These are phyloP conservation scores for Meira miltonrushii DNA, from an alignment of 1,284 basidiomycete species.

Conservation along the genomic window DNA sequence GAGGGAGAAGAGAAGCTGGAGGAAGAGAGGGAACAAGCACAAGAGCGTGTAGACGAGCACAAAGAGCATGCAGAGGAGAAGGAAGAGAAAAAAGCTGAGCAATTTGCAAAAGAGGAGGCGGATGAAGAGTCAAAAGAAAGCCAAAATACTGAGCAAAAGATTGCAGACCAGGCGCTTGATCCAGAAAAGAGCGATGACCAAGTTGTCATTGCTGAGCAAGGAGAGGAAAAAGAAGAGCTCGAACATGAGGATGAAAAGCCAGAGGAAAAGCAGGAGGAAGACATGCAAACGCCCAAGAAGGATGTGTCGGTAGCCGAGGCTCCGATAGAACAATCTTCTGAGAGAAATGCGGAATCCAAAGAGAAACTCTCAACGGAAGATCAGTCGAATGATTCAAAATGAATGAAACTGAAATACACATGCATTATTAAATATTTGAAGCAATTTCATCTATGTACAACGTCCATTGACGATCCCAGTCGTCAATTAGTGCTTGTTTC, in stretches of 20 bases:
- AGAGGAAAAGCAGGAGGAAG: neutral
- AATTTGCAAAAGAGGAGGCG: neutral
- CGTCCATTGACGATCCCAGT: slow-evolving; percentile 32
- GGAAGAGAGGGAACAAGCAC: slow-evolving; percentile 31
- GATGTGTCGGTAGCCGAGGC: neutral
- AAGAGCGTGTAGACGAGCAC: slow-evolving; percentile 2
- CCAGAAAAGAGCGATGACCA: slow-evolving; percentile 14
- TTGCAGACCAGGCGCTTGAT: slow-evolving; percentile 4
- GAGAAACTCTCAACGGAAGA: neutral
- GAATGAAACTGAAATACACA: neutral
- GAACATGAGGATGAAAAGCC: neutral
- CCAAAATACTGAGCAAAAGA: neutral
- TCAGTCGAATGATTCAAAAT: too few species aligned
- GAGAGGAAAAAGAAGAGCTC: neutral
- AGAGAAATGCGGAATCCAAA: neutral
- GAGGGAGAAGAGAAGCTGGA: slow-evolving; percentile 68
- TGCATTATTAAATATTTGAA: neutral
- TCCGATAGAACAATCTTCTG: neutral
- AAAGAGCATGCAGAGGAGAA: slow-evolving; percentile 2
- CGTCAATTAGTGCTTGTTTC: slow-evolving; percentile 9
- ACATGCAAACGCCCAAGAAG: neutral
- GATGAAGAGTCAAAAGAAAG: neutral
- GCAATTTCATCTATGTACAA: slow-evolving; percentile 14
- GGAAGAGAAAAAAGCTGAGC: neutral
- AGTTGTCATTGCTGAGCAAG: neutral